Evolutionary conservation across 805 yeast genomes (phyloP), one percentile per base, ranked within the genome.

Genomic region (Zygosaccharomyces bisporus): DNA sequence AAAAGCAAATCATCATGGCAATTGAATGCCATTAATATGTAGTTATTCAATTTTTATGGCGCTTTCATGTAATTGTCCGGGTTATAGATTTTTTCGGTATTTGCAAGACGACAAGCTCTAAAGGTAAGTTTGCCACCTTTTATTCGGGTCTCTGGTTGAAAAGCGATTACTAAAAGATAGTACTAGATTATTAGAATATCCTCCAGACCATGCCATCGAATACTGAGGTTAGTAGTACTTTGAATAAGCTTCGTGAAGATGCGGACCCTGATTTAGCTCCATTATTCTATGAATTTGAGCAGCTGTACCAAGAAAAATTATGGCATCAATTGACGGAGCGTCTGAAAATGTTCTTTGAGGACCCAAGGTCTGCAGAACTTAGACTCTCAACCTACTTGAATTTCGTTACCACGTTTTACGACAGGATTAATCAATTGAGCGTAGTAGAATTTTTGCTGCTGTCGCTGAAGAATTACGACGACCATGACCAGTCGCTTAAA

Each of bases 301-400:
- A 88, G 56, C 72, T 73, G 45, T 85, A 87, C 68, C 96, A 89
- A 60, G 74, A 95, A 55, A 89, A 88, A 65, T 75, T 91, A 62
- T 93, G 97, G 97, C 95, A 84, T 69, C 98, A 93, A 71, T 75
- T 93, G 61, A 86, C 96, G 2, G 77, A 78, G 49, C 67, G 78
- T 5, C 70, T 93, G 45, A 67, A 69, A 27, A 75, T 74, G 50
- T 76, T 90, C 59, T 91, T 79, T 68, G 70, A 69, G 34, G 71
- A 73, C 44, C 73, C 78, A 6, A 71, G 71, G 20, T 72, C 85
- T 10, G 66, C 63, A 29, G 68, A 76, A 0, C 66, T 86, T 45
- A 77, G 91, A 53, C 63, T 81, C 54, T 78, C 80, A 51, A 67
- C 91, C 42, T 91, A 77, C 65, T 79, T 80, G 45, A 77, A 77